Conservation (phyloP, 2,329 filamentous ascomycete species). For the Akanthomyces dipterigenus region DNA sequence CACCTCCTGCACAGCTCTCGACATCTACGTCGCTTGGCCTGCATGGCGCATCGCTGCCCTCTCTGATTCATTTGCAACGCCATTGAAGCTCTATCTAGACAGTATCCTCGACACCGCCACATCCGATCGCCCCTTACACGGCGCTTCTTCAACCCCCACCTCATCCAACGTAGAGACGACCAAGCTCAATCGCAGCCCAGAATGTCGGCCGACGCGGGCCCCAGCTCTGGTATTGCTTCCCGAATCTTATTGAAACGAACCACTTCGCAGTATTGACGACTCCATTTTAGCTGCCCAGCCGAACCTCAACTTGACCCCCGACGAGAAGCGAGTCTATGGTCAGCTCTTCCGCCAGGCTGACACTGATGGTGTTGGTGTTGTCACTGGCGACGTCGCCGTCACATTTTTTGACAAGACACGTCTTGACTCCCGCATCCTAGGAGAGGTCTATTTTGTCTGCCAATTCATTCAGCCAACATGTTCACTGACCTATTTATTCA, state of each 20-base stretch:
- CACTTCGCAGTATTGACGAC: not conserved
- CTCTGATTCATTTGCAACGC: not conserved
- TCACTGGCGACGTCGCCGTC: conserved; percentile 92
- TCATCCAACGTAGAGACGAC: not conserved
- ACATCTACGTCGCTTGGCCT: not conserved
- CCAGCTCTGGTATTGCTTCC: conserved; percentile 7
- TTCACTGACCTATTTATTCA: not conserved
- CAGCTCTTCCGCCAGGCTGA: conserved; percentile 92
- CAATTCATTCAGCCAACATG: not conserved
- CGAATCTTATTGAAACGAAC: not conserved
- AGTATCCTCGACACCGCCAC: not conserved
- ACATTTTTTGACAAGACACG: conserved; percentile 97
- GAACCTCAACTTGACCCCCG: conserved; percentile 76
- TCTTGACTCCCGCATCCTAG: conserved; percentile 76
- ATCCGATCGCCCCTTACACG: conserved; percentile 3
- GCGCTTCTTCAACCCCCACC: not conserved
- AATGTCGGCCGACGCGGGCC: conserved; percentile 12
- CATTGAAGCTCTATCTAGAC: not conserved
- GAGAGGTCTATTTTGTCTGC: conserved; percentile 59
- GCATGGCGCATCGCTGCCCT: conserved; percentile 7
- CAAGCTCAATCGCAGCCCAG: conserved; percentile 4
- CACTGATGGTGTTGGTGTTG: conserved; percentile 82
- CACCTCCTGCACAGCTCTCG: not conserved
- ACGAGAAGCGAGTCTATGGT: conserved; percentile 91
- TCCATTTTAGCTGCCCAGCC: conserved; percentile 40